Conservation (phyloP, 805 yeast genomes). For the Nakazawaea ishiwadae region DNA sequence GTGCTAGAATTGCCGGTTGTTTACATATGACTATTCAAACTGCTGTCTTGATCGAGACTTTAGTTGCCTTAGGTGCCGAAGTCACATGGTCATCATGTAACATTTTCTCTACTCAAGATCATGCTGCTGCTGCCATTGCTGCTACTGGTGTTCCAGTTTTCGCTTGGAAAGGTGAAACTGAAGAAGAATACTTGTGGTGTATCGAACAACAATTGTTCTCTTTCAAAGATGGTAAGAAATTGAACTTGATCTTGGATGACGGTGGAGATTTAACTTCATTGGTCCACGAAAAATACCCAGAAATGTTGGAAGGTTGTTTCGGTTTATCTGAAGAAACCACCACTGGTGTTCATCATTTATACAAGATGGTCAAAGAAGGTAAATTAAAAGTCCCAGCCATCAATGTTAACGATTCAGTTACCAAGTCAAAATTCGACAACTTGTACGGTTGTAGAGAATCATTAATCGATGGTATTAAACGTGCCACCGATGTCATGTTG, state of each 20-base stretch:
- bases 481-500: conserved; percentile 99
- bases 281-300: conserved; percentile 97
- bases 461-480: conserved; percentile 96
- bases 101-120: conserved; percentile 99
- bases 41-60: conserved; percentile 96
- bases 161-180: conserved; percentile 99
- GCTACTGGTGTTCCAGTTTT: conserved; percentile 99
- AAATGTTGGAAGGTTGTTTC: conserved; percentile 89
- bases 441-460: conserved; percentile 99
- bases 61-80: conserved; percentile 97
- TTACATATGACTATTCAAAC: conserved; percentile 99
- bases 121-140: conserved; percentile 99
- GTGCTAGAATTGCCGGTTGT: conserved; percentile 99
- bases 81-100: conserved; percentile 99
- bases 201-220: conserved; percentile 98
- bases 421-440: conserved; percentile 99
- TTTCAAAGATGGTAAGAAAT: conserved; percentile 92
- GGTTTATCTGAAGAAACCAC: conserved; percentile 99
- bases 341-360: conserved; percentile 99
- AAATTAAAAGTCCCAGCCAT: conserved; percentile 96
- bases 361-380: conserved; percentile 89
- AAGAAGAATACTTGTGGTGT: conserved; percentile 99
- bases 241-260: conserved; percentile 96
- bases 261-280: conserved; percentile 98
- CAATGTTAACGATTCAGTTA: conserved; percentile 97